Evolutionary conservation across 768 basidiomycete species (phyloP), one percentile per base, ranked within the genome.

Genomic region (Amanita pallidorosea): DNA sequence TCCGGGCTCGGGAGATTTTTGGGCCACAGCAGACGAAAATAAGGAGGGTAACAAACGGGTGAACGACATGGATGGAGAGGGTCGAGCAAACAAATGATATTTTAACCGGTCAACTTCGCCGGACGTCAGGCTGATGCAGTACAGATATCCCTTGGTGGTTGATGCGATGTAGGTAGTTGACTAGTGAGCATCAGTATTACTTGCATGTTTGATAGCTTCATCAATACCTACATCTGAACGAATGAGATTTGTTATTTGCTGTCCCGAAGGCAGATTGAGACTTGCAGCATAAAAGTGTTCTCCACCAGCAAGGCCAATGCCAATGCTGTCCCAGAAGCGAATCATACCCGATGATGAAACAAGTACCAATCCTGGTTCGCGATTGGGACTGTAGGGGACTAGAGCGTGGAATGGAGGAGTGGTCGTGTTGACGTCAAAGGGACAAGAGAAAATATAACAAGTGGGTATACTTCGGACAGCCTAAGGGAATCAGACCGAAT

Each of bases 311-410:
- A 91, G 76, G 13, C 88, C 88, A 53, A 84, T 86, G 4, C 83
- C 83, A 38, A 94, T 84, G 53, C 82, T 85, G 51, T 92, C 84
- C 93, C 93, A 97, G 62, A 89, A 88, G 34, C 88, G 79, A 50
- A 90, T 67, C 55, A 81, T 71, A 4, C 93, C 93, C 0, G 74
- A 67, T 5, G 76, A 67, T 7, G 85, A 85, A 45, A 88, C 67
- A 47, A 94, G 75, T 38, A 96, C 80, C 35, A 95, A 77, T 22
- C 92, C 92, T 3, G 93, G 93, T 67, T 97, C 93, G 37, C 87
- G 79, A 11, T 78, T 73, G 4, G 73, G 54, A 11, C 76, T 76
- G 58, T 77, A 77, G 13, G 88, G 85, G 18, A 89, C 77, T 13
- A 91, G 75, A n/a, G 73, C 72, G 65, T 80, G 75, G 35, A 78